These are phyloP conservation scores for Sporobolomyces roseus DNA, from an alignment of 768 basidiomycete species.

Conservation along the genomic window DNA sequence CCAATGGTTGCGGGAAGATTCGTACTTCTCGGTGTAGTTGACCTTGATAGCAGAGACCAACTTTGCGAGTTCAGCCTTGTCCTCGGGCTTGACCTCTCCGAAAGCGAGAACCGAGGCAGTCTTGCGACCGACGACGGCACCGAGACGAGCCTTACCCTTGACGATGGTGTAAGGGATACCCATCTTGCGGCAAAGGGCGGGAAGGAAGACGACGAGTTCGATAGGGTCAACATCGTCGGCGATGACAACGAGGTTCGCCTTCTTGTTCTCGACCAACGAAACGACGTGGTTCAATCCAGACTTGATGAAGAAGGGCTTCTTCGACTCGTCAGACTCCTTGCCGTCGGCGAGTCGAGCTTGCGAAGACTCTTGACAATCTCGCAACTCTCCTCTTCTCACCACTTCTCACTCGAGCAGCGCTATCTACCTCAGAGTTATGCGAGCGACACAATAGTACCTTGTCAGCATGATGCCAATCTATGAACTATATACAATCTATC, in stretches of 20 bases:
- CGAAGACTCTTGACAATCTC: too few species aligned
- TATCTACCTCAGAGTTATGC: too few species aligned
- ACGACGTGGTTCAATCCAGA: too few species aligned
- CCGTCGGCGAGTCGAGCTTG: too few species aligned
- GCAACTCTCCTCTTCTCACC: too few species aligned
- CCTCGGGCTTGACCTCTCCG: constrained; percentile 82
- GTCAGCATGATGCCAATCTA: neutral
- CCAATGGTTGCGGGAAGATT: constrained; percentile 86
- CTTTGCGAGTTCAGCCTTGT: constrained; percentile 85
- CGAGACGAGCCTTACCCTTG: constrained; percentile 91
- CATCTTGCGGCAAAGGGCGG: constrained; percentile 98
- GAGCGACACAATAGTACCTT: too few species aligned
- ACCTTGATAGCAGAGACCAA: constrained; percentile 90
- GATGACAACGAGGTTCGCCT: constrained; percentile 74
- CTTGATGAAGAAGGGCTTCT: too few species aligned
- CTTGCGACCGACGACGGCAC: constrained; percentile 98
- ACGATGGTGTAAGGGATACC: constrained; percentile 98
- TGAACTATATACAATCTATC: neutral
- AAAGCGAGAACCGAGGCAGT: constrained; percentile 85
- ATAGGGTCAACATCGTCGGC: constrained; percentile 98
- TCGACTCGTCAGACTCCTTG: too few species aligned
- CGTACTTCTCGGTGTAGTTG: constrained; percentile 85
- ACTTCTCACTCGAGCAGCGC: too few species aligned
- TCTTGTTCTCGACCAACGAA: too few species aligned
- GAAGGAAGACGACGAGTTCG: constrained; percentile 96